phyloP scores from a whole-genome alignment of 2,329 filamentous ascomycete species.

The Penicillium sp. region DNA sequence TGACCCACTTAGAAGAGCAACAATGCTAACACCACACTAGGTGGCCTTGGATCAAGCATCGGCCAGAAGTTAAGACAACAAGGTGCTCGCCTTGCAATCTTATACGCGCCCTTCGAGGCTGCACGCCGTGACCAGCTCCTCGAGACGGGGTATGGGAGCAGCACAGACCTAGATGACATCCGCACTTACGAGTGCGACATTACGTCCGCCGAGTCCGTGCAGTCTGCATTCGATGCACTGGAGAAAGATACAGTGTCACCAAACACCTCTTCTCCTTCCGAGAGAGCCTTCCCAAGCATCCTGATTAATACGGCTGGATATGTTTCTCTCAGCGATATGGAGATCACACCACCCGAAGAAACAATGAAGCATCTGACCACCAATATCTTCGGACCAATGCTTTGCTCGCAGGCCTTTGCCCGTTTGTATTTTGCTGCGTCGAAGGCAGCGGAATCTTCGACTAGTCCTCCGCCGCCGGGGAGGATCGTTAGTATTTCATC shows the following conservation, averaged over 20 bases:
- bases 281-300: constrained; percentile 39
- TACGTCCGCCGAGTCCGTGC: constrained; percentile 49
- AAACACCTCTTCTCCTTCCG: constrained; percentile 11
- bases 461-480: constrained; percentile 33
- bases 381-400: constrained; percentile 48
- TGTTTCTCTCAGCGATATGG: constrained; percentile 48
- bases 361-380: constrained; percentile 45
- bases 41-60: constrained; percentile 47
- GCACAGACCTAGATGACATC: constrained; percentile 25
- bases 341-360: constrained; percentile 45
- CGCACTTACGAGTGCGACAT: constrained; percentile 49
- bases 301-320: constrained; percentile 48
- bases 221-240: constrained; percentile 42
- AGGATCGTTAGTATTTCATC: constrained; percentile 50
- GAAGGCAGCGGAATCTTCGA: constrained; percentile 16
- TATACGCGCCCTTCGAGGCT: constrained; percentile 51
- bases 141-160: constrained; percentile 34
- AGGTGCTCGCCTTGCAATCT: constrained; percentile 46
- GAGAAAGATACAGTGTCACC: constrained; percentile 24
- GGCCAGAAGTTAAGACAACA: constrained; percentile 43
- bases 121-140: constrained; percentile 39
- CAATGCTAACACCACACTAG: constrained; percentile 11
- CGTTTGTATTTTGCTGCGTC: constrained; percentile 39
- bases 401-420: constrained; percentile 50
- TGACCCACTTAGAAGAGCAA: neutral